Percentiles rank a stretch among this genome's conserved stretches.
These are phyloP conservation scores for Coccinonectria pachysandricola DNA, from an alignment of 2,329 filamentous ascomycete species.

Conservation along the genomic window DNA sequence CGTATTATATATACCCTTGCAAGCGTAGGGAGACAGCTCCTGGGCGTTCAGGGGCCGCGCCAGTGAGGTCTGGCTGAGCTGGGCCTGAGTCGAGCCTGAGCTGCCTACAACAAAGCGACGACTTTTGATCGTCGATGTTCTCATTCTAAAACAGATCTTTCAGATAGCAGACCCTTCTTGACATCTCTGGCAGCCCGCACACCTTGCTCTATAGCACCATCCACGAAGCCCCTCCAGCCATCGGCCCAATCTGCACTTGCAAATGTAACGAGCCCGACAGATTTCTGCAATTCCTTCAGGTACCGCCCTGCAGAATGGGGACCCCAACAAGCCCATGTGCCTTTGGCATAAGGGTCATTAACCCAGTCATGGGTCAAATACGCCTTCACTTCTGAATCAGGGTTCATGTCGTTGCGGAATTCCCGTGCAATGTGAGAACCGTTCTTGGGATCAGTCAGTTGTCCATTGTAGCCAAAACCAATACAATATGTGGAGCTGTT, in stretches of 20 bases:
- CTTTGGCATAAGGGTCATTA: slow-evolving; percentile 7
- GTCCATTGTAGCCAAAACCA: slow-evolving; percentile 1
- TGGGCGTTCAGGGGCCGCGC: not conserved
- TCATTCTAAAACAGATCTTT: slow-evolving; percentile 1
- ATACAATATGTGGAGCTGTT: slow-evolving; percentile 1
- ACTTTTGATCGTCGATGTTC: not conserved
- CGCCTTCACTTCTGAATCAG: slow-evolving; percentile 4
- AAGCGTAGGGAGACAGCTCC: not conserved
- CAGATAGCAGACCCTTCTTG: not conserved
- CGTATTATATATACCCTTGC: slow-evolving; percentile 1
- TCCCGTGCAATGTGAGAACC: not conserved
- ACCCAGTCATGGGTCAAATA: slow-evolving; percentile 14
- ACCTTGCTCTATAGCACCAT: slow-evolving; percentile 14
- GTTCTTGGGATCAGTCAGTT: slow-evolving; percentile 1
- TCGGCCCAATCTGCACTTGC: slow-evolving; percentile 14
- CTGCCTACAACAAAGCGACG: slow-evolving; percentile 1
- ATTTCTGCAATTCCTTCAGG: slow-evolving; percentile 7
- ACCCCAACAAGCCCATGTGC: slow-evolving; percentile 12
- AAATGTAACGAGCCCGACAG: slow-evolving; percentile 9
- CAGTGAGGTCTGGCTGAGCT: too few species aligned
- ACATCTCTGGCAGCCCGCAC: slow-evolving; percentile 1
- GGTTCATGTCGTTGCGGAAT: slow-evolving; percentile 6
- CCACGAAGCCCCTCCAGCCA: slow-evolving; percentile 15
- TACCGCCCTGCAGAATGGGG: slow-evolving; percentile 3
- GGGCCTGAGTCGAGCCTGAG: slow-evolving; percentile 1